Conservation (phyloP, 2,329 filamentous ascomycete genomes). For the Parascedosporium putredinis region DNA sequence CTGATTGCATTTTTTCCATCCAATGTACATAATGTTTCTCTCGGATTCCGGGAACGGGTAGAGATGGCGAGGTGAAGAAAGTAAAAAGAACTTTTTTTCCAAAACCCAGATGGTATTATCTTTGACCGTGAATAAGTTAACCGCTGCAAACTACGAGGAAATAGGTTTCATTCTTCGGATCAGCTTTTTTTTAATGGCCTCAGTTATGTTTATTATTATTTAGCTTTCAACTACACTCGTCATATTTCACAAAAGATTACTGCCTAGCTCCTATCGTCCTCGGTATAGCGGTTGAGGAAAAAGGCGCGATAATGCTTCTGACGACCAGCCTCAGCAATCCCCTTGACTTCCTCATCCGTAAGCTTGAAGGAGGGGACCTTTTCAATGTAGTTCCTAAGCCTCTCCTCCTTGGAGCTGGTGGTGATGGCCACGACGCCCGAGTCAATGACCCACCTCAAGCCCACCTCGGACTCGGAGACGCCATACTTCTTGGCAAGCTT, state of each 20-base stretch:
- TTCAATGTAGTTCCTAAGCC: conserved; percentile 45
- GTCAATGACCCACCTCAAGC: conserved; percentile 50
- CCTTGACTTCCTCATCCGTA: conserved; percentile 45
- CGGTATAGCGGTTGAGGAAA: conserved; percentile 42
- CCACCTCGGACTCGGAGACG: conserved; percentile 44
- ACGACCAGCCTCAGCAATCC: conserved; percentile 43
- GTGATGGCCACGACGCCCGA: conserved; percentile 49
- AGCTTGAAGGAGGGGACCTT: conserved; percentile 45
- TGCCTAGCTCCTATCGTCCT: conserved; percentile 36
- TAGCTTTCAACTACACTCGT: not conserved
- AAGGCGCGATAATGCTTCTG: conserved; percentile 53
- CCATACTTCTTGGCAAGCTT: conserved; percentile 46
- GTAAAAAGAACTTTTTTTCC: conserved; percentile 1
- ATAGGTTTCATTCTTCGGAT: not conserved
- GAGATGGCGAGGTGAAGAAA: not conserved
- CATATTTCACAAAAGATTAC: too few species aligned
- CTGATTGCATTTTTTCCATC: not conserved
- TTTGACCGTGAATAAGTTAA: too few species aligned
- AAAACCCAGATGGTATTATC: too few species aligned
- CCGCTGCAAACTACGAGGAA: not conserved
- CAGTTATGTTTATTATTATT: not conserved
- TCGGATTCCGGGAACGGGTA: conserved; percentile 3
- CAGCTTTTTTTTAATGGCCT: not conserved
- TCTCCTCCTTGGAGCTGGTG: conserved; percentile 47
- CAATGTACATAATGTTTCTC: conserved; percentile 8